Evolutionary conservation across 2,329 filamentous ascomycete genomes (phyloP).

Genomic region (Nemania sp.): DNA sequence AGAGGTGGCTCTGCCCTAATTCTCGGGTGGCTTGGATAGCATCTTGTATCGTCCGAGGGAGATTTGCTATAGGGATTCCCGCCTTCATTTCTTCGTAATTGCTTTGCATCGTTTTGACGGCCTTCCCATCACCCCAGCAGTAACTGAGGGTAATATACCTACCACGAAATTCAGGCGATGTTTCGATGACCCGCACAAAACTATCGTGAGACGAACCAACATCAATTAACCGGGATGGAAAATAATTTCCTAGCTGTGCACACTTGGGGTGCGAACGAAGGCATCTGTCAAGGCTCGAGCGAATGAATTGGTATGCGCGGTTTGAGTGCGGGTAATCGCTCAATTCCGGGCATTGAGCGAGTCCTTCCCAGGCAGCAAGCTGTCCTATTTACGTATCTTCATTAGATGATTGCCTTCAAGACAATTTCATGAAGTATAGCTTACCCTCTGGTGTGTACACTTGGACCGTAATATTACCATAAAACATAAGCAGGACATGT

Average conservation of each 20-base stretch:
- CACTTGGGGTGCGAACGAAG: background rate
- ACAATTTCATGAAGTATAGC: too few relatives aligned
- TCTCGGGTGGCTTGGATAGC: background rate
- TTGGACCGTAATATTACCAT: too few relatives aligned
- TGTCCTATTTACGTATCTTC: too few relatives aligned
- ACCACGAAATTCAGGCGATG: background rate
- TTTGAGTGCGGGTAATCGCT: background rate
- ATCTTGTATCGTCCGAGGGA: slow-evolving; percentile 6
- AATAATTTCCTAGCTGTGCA: too few relatives aligned
- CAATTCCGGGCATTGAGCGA: background rate
- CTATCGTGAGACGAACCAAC: background rate
- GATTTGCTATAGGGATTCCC: background rate
- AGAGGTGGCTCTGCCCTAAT: background rate
- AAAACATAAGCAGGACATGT: too few relatives aligned
- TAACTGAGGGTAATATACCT: background rate
- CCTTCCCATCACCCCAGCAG: background rate
- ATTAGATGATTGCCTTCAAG: too few relatives aligned
- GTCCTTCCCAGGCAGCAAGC: background rate
- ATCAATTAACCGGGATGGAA: background rate
- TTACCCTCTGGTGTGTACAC: too few relatives aligned
- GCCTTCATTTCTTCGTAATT: background rate
- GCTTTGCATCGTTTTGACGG: background rate
- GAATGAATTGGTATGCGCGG: background rate
- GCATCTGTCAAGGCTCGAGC: background rate
- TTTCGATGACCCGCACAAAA: background rate